These are phyloP conservation scores for Sordaria brevicollis DNA, from an alignment of 495 filamentous ascomycete genomes.

Conservation along the genomic window DNA sequence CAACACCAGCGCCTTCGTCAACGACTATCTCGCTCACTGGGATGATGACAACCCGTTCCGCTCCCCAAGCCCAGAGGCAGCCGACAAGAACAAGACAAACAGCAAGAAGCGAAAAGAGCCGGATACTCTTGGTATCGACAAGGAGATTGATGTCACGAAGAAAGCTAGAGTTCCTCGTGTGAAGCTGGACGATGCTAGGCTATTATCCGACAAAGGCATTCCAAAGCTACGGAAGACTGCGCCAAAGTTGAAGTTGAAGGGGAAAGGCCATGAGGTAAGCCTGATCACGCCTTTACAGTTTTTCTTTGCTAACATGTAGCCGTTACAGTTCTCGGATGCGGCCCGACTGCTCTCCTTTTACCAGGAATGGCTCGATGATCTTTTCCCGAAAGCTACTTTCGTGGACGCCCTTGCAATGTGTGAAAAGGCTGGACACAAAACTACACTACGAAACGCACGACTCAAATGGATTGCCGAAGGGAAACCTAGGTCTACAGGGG, in stretches of 20 bases:
- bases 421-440: slow-evolving; percentile 85
- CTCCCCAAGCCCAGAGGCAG: slow-evolving; percentile 20
- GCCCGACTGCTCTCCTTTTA: slow-evolving; percentile 78
- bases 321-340: slow-evolving; percentile 68
- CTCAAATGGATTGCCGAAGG: slow-evolving; percentile 74
- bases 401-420: slow-evolving; percentile 83
- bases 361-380: slow-evolving; percentile 92
- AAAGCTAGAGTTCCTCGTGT: slow-evolving; percentile 58
- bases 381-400: slow-evolving; percentile 92
- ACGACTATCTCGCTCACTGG: slow-evolving; percentile 9
- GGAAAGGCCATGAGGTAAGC: slow-evolving; percentile 86
- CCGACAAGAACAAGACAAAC: slow-evolving; percentile 11
- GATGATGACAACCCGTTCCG: slow-evolving; percentile 24
- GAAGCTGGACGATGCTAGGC: slow-evolving; percentile 77
- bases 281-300: neutral
- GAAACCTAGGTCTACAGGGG: slow-evolving; percentile 38
- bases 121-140: slow-evolving; percentile 61
- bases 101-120: slow-evolving; percentile 25
- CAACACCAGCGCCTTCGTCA: neutral
- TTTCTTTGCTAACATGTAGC: neutral
- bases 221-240: slow-evolving; percentile 67
- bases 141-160: slow-evolving; percentile 72
- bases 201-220: slow-evolving; percentile 73
- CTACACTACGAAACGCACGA: slow-evolving; percentile 57
- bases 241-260: slow-evolving; percentile 69